Base-by-base conservation (phyloP, 805 yeast species). In the Candida odintsovae region DNA sequence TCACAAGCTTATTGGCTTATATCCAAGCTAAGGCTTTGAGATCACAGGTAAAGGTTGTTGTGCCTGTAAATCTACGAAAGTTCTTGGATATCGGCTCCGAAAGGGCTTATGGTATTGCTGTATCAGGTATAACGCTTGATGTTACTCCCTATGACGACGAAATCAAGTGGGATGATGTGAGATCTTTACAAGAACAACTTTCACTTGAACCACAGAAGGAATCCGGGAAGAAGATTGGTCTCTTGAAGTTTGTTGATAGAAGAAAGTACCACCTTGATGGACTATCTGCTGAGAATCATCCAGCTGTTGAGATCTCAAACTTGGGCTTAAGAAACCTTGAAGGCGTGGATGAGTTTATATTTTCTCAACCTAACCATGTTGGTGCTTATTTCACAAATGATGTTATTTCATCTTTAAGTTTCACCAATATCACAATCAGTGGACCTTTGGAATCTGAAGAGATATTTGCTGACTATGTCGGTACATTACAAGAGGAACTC, bases 1-100 rank as follows among this genome's bases (percentile, higher is more conserved):
- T 50, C 13, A 47, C 50, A 16, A 33, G 46, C 1, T 29, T 43
- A 2, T 20, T 50, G 23, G 18, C 26, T 6, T 47, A 44, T 15
- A 31, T 25, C 6, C 45, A 44, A 13, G 18, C 42, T 8, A 41
- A 21, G 12, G 46, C 46, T 4, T n/a, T 48, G 22, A 37, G 23
- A n/a, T 23, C 19, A 9, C n/a, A 20, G 10, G 31, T 47, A 13
- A 38, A 20, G 4, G 36, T 47, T 3, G 9, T 22, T 13, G 19
- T 47, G 20, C 52, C 52, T 15, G 29, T 50, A 2, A 50, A 50
- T 40, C 22, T 50, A 20, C 39, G 52, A 31, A 29, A 31, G 36
- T 36, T 50, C 13, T 18, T 44, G 9, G 38, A 25, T 4, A 15
- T 9, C n/a, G 20, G 41, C 13, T 41, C 20, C 16, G 36, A 13